These are phyloP conservation scores for Penicillium odoratum DNA, from an alignment of 495 filamentous ascomycete genomes.

Conservation along the genomic window DNA sequence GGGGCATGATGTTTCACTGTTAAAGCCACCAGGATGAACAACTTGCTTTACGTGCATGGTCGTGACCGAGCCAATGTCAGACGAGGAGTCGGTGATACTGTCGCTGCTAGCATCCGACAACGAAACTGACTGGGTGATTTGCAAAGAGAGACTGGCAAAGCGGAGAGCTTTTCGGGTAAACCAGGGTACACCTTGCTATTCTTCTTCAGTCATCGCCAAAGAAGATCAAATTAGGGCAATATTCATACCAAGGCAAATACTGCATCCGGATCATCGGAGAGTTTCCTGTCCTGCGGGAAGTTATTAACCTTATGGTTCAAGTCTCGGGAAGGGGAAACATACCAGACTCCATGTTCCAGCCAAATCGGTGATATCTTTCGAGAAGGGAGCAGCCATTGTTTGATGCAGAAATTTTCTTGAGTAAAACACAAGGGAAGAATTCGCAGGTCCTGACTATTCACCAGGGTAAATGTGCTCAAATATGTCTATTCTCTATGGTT, in stretches of 20 bases:
- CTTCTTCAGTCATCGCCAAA: background rate
- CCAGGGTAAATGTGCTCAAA: background rate
- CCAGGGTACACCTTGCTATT: conserved; percentile 26
- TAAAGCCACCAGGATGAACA: conserved; percentile 18
- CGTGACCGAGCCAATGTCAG: conserved; percentile 1
- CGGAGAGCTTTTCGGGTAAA: conserved; percentile 16
- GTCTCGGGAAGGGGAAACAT: background rate
- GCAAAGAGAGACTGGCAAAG: conserved; percentile 17
- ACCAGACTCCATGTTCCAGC: conserved; percentile 23
- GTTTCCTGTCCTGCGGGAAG: conserved; percentile 16
- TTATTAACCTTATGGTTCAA: background rate
- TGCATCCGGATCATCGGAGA: conserved; percentile 23
- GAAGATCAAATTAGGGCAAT: background rate
- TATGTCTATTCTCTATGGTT: background rate
- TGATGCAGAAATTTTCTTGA: background rate
- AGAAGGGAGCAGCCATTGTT: conserved; percentile 12
- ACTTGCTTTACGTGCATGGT: conserved; percentile 20
- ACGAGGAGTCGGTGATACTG: background rate
- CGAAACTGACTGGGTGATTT: conserved; percentile 15
- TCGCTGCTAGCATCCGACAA: background rate
- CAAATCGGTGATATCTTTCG: conserved; percentile 10
- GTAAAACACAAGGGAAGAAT: background rate
- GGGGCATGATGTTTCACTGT: conserved; percentile 15
- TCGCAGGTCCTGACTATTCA: background rate
- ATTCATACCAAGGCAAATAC: conserved; percentile 18